These are phyloP conservation scores for Friedmanniomyces simplex DNA, from an alignment of 495 filamentous ascomycete species.

Conservation along the genomic window DNA sequence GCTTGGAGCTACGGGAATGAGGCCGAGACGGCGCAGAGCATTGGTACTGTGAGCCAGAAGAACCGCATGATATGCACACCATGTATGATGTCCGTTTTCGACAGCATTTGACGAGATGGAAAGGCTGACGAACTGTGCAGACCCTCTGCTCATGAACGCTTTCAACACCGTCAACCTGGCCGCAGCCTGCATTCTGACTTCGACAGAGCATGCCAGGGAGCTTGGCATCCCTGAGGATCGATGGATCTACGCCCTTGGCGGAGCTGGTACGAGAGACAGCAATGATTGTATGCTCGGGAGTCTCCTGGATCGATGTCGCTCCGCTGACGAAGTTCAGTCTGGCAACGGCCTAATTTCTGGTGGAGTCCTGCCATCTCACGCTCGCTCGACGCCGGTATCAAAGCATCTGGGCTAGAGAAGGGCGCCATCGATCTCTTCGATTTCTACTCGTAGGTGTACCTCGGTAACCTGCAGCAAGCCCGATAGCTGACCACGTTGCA, in stretches of 20 bases:
- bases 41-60: conserved; percentile 37
- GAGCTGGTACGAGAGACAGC: conserved; percentile 42
- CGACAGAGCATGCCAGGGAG: conserved; percentile 36
- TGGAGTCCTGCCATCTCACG: conserved; percentile 40
- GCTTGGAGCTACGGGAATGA: conserved; percentile 40
- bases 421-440: conserved; percentile 44
- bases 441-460: conserved; percentile 40
- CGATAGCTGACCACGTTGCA: conserved; percentile 15
- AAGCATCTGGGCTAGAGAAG: conserved; percentile 28
- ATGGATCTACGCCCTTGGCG: conserved; percentile 49
- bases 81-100: conserved; percentile 23
- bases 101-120: too few species aligned
- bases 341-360: conserved; percentile 44
- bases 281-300: conserved; percentile 32
- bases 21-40: conserved; percentile 30
- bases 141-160: conserved; percentile 52
- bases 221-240: conserved; percentile 39
- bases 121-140: too few species aligned
- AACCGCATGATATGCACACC: conserved; percentile 48
- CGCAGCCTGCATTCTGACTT: conserved; percentile 43
- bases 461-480: neutral
- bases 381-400: conserved; percentile 39
- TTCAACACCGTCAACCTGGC: conserved; percentile 50
- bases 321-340: conserved; percentile 33
- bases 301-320: neutral